Percentiles rank a stretch among this genome's conserved stretches.
Evolutionary conservation across 2,329 filamentous ascomycete genomes (phyloP).

Genomic region (Fusarium subglutinans): DNA sequence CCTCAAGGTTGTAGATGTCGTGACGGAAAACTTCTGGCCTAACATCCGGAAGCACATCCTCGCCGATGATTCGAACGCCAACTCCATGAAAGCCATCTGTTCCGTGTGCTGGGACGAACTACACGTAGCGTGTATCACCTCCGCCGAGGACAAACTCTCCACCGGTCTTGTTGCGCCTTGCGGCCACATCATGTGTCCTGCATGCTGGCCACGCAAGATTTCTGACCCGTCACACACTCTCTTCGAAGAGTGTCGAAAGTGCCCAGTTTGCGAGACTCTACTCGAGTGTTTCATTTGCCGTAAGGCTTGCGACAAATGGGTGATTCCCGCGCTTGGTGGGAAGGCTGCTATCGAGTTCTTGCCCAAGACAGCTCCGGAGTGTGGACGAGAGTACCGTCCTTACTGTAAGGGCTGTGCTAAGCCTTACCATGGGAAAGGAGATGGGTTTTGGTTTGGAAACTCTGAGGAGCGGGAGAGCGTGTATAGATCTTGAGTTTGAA

Average conservation of each 20-base stretch:
- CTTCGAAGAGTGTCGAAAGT: not conserved
- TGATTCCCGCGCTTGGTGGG: not conserved
- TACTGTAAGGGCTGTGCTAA: not conserved
- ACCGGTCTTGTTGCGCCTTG: not conserved
- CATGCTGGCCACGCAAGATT: conserved; percentile 3
- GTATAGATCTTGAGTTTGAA: too few species aligned
- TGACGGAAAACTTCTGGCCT: not conserved
- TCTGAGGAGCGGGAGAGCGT: too few species aligned
- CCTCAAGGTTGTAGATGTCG: not conserved
- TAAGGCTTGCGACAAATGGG: not conserved
- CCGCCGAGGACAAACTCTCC: not conserved
- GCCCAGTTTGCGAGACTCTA: not conserved
- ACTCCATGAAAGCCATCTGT: not conserved
- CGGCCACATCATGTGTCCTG: conserved; percentile 4
- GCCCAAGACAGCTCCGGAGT: not conserved
- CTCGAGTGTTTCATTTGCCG: not conserved
- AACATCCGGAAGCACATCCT: not conserved
- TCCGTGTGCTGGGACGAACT: not conserved
- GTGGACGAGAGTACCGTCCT: not conserved
- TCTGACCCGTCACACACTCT: not conserved
- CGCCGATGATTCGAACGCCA: not conserved
- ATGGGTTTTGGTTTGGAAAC: not conserved
- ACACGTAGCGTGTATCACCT: not conserved
- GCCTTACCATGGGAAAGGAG: not conserved
- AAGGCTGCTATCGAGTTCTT: not conserved